A percentile compares a stretch with the other conserved stretches of the same genome.
Evolutionary conservation across 345 rosid species (phyloP).

Genomic region (Streptanthus diversifolius): DNA sequence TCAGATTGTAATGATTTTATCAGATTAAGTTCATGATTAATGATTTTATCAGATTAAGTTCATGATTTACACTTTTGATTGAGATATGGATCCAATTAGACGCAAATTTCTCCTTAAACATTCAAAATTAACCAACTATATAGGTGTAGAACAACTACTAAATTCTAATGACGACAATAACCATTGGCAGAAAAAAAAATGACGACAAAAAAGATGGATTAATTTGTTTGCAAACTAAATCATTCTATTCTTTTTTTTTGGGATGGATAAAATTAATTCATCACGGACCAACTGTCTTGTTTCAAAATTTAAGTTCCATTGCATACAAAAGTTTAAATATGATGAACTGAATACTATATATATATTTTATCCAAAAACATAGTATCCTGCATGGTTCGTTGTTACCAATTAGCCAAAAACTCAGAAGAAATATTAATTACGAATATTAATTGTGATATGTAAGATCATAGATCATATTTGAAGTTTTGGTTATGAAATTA

Average conservation of each 20-base stretch:
- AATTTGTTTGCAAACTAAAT: not conserved
- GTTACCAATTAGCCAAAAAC: not conserved
- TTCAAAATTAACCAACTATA: not conserved
- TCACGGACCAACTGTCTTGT: not conserved
- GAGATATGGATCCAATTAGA: slow-evolving; percentile 28
- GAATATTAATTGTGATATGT: not conserved
- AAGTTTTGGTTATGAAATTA: not conserved
- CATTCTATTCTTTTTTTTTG: not conserved
- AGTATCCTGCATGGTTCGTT: not conserved
- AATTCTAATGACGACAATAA: not conserved
- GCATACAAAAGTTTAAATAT: not conserved
- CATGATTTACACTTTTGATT: slow-evolving; percentile 40
- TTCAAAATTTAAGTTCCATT: not conserved
- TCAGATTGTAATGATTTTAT: slow-evolving; percentile 57
- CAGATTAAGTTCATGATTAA: slow-evolving; percentile 49
- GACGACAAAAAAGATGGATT: not conserved
- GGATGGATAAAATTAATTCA: not conserved
- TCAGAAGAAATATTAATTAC: not conserved
- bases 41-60: slow-evolving; percentile 48
- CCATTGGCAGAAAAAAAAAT: too few species aligned
- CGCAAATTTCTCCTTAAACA: not conserved
- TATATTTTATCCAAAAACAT: not conserved
- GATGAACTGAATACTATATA: not conserved
- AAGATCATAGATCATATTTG: not conserved
- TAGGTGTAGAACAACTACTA: not conserved